Evolutionary conservation across 345 rosid species (phyloP), one percentile per base, ranked within the genome.

Genomic region (Firmiana major): DNA sequence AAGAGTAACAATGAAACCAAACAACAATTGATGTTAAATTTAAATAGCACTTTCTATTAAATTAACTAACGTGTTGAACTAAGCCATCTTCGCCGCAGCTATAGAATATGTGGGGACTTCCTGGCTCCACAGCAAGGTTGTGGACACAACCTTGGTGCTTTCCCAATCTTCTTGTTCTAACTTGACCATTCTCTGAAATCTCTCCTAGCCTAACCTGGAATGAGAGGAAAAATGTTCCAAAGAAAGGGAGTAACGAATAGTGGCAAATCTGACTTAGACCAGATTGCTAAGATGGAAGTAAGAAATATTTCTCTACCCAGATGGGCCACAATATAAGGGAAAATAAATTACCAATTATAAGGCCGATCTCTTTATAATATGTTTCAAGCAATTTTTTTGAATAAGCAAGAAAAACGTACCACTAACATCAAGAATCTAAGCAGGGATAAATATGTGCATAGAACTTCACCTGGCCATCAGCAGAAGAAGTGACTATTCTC

Each of bases 11-110:
- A 38, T 53, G 66, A 67, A 49, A 72, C 42, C 6, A 73, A 77
- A 55, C 55, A 6, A 59, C 64, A 59, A 58, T 12, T 24, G 64
- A 28, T 26, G 34, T 36, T 3, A 71, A 46, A 36, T 48, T 45
- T 57, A 17, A 53, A 17, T 17, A 55, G 54, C 21, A 60, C 5
- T 4, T 64, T 31, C 10, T 64, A 17, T 22, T 24, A 80, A 71
- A 36, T 60, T 59, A 83, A 83, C 88, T 54, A 78, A 89, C 93
- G 79, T 87, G 91, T 84, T 85, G 91, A 75, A 88, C 88, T 68
- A 87, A 79, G 79, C 93, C 93, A 85, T 90, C 90, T 82, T 84
- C 91, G 2, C 91, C 91, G 16, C 91, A 86, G 84, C 91, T 90
- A 51, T 90, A 90, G 53, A 90, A 65, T 51, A 81, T 75, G 62